phyloP scores from a whole-genome alignment of 805 yeast genomes.

The Ogataea pignaliae region DNA sequence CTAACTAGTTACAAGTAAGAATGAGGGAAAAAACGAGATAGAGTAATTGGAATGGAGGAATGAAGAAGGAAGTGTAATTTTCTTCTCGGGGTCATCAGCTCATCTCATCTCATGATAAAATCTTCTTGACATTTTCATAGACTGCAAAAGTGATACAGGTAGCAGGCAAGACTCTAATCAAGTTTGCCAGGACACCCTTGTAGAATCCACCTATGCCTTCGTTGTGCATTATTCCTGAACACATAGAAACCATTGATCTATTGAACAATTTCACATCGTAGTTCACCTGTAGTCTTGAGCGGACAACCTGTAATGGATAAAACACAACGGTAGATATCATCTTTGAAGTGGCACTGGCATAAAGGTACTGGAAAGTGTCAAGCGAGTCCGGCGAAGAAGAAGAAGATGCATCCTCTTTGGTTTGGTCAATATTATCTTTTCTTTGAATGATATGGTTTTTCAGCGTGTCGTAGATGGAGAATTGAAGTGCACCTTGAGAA shows the following conservation, averaged over 20 bases:
- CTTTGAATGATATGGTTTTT: conserved; percentile 37
- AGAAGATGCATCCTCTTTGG: background rate
- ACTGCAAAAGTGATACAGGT: conserved; percentile 86
- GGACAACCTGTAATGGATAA: conserved; percentile 82
- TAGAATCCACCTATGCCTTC: conserved; percentile 73
- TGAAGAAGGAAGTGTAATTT: too few species aligned
- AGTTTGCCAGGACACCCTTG: conserved; percentile 75
- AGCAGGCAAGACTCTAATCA: conserved; percentile 84
- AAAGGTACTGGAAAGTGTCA: conserved; percentile 53
- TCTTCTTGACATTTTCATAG: conserved; percentile 58
- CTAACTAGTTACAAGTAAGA: too few species aligned
- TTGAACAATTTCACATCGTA: conserved; percentile 12
- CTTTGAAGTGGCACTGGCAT: conserved; percentile 66
- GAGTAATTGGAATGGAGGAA: too few species aligned
- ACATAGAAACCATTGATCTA: conserved; percentile 30
- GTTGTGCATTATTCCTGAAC: conserved; percentile 34
- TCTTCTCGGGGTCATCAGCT: too few species aligned
- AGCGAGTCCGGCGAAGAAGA: conserved; percentile 26
- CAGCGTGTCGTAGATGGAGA: conserved; percentile 77
- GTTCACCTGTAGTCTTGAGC: conserved; percentile 67
- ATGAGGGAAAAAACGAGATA: too few species aligned
- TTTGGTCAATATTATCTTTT: conserved; percentile 5
- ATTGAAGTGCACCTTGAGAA: conserved; percentile 84
- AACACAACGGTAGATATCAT: conserved; percentile 59
- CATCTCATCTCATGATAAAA: conserved; percentile 13